Percentiles rank a stretch among this genome's conserved stretches.
Evolutionary conservation across 495 filamentous ascomycete genomes (phyloP).

Genomic region (Annulohypoxylon maeteangense): DNA sequence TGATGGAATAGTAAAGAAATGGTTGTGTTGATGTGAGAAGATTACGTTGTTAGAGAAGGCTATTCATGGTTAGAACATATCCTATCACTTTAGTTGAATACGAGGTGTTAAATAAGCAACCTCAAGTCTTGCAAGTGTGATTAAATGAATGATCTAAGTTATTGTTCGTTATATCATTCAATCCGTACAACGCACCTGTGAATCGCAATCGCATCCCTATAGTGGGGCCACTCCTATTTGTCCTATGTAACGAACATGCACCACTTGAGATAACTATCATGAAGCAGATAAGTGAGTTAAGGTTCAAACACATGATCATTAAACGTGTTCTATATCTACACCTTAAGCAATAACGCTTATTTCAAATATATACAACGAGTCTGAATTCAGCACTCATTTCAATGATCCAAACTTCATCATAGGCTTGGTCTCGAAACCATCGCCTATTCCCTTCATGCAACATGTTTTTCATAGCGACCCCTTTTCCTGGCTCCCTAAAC

Average conservation of each 20-base stretch:
- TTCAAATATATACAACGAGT: slow-evolving; percentile 5
- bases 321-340: slow-evolving; percentile 16
- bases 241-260: background rate
- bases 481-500: slow-evolving; percentile 19
- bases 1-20: no score
- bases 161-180: no score
- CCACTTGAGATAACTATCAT: background rate
- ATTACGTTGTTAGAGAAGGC: no score
- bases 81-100: no score
- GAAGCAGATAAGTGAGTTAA: background rate
- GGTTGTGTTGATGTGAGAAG: no score
- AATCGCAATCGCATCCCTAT: no score
- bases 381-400: background rate
- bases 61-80: no score
- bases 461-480: slow-evolving; percentile 7
- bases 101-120: no score
- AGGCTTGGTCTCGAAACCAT: slow-evolving; percentile 13
- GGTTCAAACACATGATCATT: background rate
- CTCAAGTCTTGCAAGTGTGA: no score
- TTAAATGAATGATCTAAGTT: no score
- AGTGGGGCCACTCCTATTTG: background rate
- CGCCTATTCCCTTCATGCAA: slow-evolving; percentile 9
- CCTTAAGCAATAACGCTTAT: background rate
- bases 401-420: slow-evolving; percentile 5
- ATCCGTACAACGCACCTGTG: no score